phyloP scores from a whole-genome alignment of 2,329 filamentous ascomycete genomes.

The Blumeriella jaapii region DNA sequence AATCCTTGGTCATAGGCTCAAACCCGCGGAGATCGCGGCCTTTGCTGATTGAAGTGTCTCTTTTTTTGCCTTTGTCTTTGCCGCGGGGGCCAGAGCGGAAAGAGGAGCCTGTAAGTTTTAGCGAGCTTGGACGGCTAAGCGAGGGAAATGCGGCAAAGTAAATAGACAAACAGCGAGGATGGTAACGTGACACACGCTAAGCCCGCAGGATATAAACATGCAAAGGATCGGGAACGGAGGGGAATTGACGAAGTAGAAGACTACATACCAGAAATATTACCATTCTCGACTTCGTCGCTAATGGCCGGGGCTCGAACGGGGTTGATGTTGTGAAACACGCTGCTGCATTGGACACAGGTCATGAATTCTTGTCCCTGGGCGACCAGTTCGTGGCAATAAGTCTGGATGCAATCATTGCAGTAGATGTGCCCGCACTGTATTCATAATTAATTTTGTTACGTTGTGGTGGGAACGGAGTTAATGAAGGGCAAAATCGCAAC shows the following conservation, averaged over 20 bases:
- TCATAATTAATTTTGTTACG: too few species aligned
- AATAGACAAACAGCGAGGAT: too few species aligned
- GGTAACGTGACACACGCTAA: too few species aligned
- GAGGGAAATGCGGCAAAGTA: too few species aligned
- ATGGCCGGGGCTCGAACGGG: conserved; percentile 1
- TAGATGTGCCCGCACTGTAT: conserved; percentile 45
- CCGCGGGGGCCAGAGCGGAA: too few species aligned
- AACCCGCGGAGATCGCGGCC: conserved; percentile 19
- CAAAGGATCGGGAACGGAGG: too few species aligned
- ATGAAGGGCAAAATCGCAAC: too few species aligned
- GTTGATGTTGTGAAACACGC: conserved; percentile 7
- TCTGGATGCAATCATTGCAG: conserved; percentile 37
- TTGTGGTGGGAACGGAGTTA: too few species aligned
- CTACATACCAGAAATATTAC: neutral
- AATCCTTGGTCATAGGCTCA: conserved; percentile 18
- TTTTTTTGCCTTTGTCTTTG: conserved; percentile 3
- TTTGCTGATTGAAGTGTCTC: conserved; percentile 6
- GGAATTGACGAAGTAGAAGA: neutral
- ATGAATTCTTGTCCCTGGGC: conserved; percentile 21
- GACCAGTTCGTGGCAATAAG: conserved; percentile 20
- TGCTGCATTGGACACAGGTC: conserved; percentile 17
- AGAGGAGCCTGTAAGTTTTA: too few species aligned
- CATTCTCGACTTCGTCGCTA: conserved; percentile 10
- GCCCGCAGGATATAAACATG: too few species aligned
- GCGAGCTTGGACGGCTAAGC: too few species aligned